Evolutionary conservation across 1,284 basidiomycete species (phyloP), one percentile per base, ranked within the genome.

Genomic region (Psilocybe mexicana): DNA sequence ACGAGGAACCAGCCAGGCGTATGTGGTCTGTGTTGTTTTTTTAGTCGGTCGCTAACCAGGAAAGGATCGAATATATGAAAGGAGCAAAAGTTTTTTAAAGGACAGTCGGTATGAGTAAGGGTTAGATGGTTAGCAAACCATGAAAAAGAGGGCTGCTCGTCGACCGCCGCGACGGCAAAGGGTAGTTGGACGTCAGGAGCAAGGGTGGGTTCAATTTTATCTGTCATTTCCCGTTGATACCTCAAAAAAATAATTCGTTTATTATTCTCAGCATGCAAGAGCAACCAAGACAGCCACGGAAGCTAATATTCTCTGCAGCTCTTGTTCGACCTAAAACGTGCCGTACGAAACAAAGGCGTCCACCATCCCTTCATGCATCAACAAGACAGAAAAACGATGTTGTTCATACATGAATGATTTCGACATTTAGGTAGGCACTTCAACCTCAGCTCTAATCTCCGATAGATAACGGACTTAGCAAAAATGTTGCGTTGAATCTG

Each of bases 111-210:
- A 49, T 33, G 48, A 26, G 55, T 48, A 12, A 30, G 35, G 49
- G 42, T 43, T 35, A 38, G 38, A 43, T 35, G 43, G 48, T 49
- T 54, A 55, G 56, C 52, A 54, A 54, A 46, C 24, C 44, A 51
- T 52, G 53, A 52, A 48, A 51, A 57, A 33, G 46, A 35, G 52
- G 35, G 53, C 53, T 58, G 60, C 56, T 55, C 60, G 56, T 61
- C 56, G 60, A 58, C 60, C 56, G 55, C 60, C 49, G 60, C 60
- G 57, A 59, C 60, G 57, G 57, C 60, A 48, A 57, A 51, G 23
- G 46, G 36, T 46, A 38, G 40, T 44, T 43, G 55, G 40, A 42
- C 10, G 40, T 48, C 43, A 42, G 52, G 40, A 44, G 25, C 52
- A 53, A 43, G 52, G 30, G 43, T 44, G 42, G 52, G 25, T 36